Conservation (phyloP, 768 basidiomycete genomes). For the Tricholomella constricta region DNA sequence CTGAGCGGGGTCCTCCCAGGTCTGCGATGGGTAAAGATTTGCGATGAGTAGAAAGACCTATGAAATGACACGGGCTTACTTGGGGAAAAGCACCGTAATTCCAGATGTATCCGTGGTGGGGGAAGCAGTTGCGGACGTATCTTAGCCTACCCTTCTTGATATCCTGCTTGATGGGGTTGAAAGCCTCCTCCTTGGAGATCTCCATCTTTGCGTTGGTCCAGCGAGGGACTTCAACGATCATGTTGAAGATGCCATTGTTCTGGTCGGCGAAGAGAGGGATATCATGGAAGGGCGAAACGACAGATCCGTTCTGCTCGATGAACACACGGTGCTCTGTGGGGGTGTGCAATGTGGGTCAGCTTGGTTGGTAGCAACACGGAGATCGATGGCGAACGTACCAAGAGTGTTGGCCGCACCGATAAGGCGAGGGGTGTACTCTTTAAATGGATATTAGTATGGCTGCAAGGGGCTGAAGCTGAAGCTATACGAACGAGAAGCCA, state of each 20-base stretch:
- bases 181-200: slow-evolving; percentile 96
- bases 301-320: slow-evolving; percentile 86
- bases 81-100: slow-evolving; percentile 99
- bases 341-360: slow-evolving; percentile 16
- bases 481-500: slow-evolving; percentile 47
- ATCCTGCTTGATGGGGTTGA: slow-evolving; percentile 99
- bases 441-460: slow-evolving; percentile 14
- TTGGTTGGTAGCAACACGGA: slow-evolving; percentile 12
- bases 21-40: slow-evolving; percentile 48
- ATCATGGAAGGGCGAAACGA: slow-evolving; percentile 91
- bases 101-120: slow-evolving; percentile 99
- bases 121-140: slow-evolving; percentile 99
- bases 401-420: slow-evolving; percentile 92
- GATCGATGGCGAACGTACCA: slow-evolving; percentile 49
- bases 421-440: slow-evolving; percentile 75
- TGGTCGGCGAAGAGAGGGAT: slow-evolving; percentile 98
- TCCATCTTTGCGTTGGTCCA: slow-evolving; percentile 99
- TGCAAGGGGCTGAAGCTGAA: slow-evolving; percentile 7
- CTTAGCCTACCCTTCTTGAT: slow-evolving; percentile 95
- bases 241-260: slow-evolving; percentile 95
- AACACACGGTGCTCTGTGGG: slow-evolving; percentile 88
- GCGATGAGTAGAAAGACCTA: slow-evolving; percentile 1
- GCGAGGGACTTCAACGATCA: slow-evolving; percentile 97
- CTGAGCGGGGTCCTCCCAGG: slow-evolving; percentile 94
- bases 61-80: slow-evolving; percentile 42